These are phyloP conservation scores for Fistulifera pelliculosa DNA, from an alignment of 108 stramenopile species.

Conservation along the genomic window DNA sequence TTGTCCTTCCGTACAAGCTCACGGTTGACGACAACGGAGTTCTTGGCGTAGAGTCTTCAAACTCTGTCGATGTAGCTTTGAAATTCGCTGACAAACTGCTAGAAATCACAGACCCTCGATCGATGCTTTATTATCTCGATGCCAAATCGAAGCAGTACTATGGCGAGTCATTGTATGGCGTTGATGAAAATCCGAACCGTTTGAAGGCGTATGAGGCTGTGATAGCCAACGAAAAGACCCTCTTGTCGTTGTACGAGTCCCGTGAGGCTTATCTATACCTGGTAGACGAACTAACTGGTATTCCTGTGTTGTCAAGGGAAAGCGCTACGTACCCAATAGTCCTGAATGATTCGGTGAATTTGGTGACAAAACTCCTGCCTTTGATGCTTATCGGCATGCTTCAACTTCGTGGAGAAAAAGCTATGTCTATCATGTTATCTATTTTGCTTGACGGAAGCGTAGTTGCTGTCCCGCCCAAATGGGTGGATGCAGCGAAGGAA, in stretches of 20 bases:
- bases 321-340: conserved; percentile 24
- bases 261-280: conserved; percentile 36
- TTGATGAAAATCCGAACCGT: conserved; percentile 8
- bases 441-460: conserved; percentile 22
- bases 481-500: conserved; percentile 30
- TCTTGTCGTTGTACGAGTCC: conserved; percentile 23
- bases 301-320: conserved; percentile 24
- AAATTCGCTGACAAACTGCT: conserved; percentile 36
- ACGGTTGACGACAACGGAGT: conserved; percentile 18
- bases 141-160: conserved; percentile 20
- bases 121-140: conserved; percentile 24
- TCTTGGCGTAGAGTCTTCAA: conserved; percentile 26
- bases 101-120: conserved; percentile 29
- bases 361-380: conserved; percentile 29
- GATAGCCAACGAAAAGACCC: not conserved
- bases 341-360: conserved; percentile 19
- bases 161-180: conserved; percentile 10
- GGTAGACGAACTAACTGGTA: conserved; percentile 36
- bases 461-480: conserved; percentile 13
- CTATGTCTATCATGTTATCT: conserved; percentile 19
- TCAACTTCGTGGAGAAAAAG: conserved; percentile 40
- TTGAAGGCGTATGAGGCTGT: conserved; percentile 5
- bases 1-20: conserved; percentile 48
- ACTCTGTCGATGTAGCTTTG: conserved; percentile 28
- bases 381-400: conserved; percentile 50